Conservation (phyloP, 2,329 filamentous ascomycete genomes). For the Exophiala dermatitidis region DNA sequence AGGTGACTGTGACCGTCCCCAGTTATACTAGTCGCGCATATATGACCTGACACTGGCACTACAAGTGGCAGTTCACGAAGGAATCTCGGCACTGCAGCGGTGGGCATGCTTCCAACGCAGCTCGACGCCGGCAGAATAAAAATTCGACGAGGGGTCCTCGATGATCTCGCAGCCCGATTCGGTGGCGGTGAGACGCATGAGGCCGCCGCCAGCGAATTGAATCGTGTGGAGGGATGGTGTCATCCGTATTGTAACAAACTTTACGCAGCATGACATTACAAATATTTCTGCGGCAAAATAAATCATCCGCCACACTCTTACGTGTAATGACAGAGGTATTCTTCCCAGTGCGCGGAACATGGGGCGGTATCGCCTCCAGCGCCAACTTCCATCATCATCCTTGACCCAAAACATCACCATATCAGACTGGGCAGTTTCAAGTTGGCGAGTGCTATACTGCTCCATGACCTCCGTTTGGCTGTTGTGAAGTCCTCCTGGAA, state of each 20-base stretch:
- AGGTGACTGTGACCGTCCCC: neutral
- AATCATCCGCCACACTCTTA: neutral
- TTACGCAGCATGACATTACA: neutral
- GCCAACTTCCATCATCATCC: neutral
- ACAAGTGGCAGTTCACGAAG: too few relatives aligned
- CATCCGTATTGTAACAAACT: neutral
- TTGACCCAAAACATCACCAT: too few relatives aligned
- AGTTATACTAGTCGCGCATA: neutral
- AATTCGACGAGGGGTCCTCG: constrained; percentile 1
- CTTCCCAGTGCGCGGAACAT: too few relatives aligned
- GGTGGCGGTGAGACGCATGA: constrained; percentile 4
- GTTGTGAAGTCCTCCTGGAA: neutral
- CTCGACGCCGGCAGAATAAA: constrained; percentile 16
- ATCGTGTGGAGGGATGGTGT: constrained; percentile 1
- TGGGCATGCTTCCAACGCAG: neutral
- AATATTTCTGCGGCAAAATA: too few relatives aligned
- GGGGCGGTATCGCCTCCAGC: neutral
- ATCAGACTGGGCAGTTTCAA: too few relatives aligned
- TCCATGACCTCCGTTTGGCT: neutral
- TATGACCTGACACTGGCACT: neutral
- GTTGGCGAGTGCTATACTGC: neutral
- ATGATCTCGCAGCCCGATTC: neutral
- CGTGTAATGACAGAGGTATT: neutral
- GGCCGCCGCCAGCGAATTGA: constrained; percentile 4
- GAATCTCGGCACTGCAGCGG: too few relatives aligned